Evolutionary conservation across 768 basidiomycete genomes (phyloP).

Genomic region (Pleurotus eryngii): DNA sequence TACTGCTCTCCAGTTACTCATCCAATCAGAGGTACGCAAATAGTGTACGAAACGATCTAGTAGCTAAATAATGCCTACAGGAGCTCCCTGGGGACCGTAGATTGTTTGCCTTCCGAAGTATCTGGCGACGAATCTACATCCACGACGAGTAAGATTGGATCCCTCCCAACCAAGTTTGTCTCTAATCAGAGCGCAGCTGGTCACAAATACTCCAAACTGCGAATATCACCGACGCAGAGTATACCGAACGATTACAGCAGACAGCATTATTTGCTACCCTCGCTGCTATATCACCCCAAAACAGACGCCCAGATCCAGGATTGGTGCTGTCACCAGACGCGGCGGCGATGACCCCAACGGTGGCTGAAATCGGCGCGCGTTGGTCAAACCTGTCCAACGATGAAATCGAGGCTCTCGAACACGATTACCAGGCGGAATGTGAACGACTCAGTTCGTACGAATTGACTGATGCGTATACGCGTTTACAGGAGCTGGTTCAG

Average conservation of each 20-base stretch:
- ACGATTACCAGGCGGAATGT: conserved; percentile 63
- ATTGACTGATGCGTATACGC: conserved; percentile 58
- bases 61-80: conserved; percentile 28
- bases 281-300: conserved; percentile 39
- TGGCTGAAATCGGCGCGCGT: conserved; percentile 60
- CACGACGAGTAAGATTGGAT: conserved; percentile 72
- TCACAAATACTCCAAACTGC: conserved; percentile 66
- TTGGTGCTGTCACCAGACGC: conserved; percentile 52
- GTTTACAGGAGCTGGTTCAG: conserved; percentile 62
- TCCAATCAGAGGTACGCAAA: conserved; percentile 43
- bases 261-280: conserved; percentile 78
- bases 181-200: conserved; percentile 56
- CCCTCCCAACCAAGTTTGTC: neutral
- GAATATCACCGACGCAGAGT: conserved; percentile 72
- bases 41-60: too few species aligned
- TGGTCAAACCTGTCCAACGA: conserved; percentile 74
- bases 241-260: conserved; percentile 64
- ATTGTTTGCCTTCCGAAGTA: conserved; percentile 63
- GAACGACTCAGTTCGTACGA: conserved; percentile 54
- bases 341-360: conserved; percentile 55
- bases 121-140: conserved; percentile 87
- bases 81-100: conserved; percentile 68
- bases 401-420: conserved; percentile 52
- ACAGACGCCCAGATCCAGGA: conserved; percentile 35
- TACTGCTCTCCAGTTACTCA: conserved; percentile 65